A percentile compares a stretch with the other conserved stretches of the same genome.
Conservation (phyloP, 2,329 filamentous ascomycete genomes). For the Verticillium nubilum region DNA sequence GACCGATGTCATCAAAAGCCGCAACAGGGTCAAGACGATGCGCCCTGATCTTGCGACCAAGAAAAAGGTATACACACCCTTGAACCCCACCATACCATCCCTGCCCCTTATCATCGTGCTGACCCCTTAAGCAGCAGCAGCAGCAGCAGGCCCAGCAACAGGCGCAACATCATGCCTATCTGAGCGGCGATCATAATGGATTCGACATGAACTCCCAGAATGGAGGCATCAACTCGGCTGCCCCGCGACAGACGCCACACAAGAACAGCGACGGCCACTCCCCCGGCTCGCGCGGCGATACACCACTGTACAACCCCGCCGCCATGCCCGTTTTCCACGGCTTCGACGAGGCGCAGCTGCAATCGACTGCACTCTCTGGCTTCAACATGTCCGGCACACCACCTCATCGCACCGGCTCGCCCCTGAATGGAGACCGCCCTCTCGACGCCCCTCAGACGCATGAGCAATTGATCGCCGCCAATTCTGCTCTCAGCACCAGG, state of each 20-base stretch:
- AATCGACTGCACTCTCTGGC: conserved; percentile 42
- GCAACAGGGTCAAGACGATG: conserved; percentile 91
- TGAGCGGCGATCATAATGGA: conserved; percentile 48
- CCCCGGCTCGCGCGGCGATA: conserved; percentile 73
- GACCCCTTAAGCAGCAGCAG: conserved; percentile 9
- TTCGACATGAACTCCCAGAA: conserved; percentile 47
- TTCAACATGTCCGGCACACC: conserved; percentile 48
- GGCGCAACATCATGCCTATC: conserved; percentile 33
- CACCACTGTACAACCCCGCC: conserved; percentile 70
- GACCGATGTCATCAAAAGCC: conserved; percentile 99
- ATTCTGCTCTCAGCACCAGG: conserved; percentile 86
- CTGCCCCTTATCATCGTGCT: not conserved
- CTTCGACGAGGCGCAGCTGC: conserved; percentile 67
- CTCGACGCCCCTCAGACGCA: conserved; percentile 70
- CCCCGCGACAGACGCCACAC: conserved; percentile 58
- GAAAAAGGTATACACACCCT: conserved; percentile 63
- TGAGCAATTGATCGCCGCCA: conserved; percentile 73
- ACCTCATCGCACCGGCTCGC: conserved; percentile 44
- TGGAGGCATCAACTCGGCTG: conserved; percentile 33
- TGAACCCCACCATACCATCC: not conserved
- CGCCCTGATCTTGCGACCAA: conserved; percentile 72
- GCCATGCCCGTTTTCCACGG: conserved; percentile 71
- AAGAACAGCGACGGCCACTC: conserved; percentile 74
- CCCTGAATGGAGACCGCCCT: conserved; percentile 54
- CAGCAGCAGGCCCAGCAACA: conserved; percentile 25